Evolutionary conservation across 1,284 basidiomycete species (phyloP), one percentile per base, ranked within the genome.

Genomic region (Trametes sp.): DNA sequence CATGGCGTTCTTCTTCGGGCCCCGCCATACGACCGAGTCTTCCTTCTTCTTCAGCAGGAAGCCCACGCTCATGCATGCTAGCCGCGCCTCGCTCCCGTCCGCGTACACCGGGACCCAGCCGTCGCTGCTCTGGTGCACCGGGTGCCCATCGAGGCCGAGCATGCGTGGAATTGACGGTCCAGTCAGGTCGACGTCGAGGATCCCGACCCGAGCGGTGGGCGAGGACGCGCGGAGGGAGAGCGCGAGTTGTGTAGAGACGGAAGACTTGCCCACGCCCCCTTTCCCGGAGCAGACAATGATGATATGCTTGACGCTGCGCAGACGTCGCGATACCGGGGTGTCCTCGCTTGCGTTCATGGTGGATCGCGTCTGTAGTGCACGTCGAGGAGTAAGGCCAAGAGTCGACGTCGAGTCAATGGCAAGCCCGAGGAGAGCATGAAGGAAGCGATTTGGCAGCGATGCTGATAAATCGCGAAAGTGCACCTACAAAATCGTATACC

Each of bases 1-100:
- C 98, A 99, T 99, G 51, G 95, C 98, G 72, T 98, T 98, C 86
- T 99, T 99, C 85, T 99, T 99, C 36, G 98, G 98, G 0, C 98
- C 98, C 69, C 98, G 82, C 98, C 98, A 99, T 0, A 99, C 94
- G 38, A 99, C 95, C 16, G 91, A 93, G 74, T 98, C 96, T 55
- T 93, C 93, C 72, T 90, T 90, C 72, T 89, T 90, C 77, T 94
- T 93, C 64, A 99, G 78, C 70, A 99, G 78, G 75, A 99, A 98
- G 2, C 96, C 98, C 14, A 99, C 96, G 72, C 92, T 95, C 98
- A 99, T 99, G 74, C 95, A 96, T 7, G 90, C 92, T 59, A 99
- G 77, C 65, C 93, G 79, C 44, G 87, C 84, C 58, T 83, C 85
- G 28, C 74, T 74, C n/a, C 74, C 87, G 77, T 96, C 94, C 2